Conservation (phyloP, 495 filamentous ascomycete species). For the Diplogelasinospora grovesii region DNA sequence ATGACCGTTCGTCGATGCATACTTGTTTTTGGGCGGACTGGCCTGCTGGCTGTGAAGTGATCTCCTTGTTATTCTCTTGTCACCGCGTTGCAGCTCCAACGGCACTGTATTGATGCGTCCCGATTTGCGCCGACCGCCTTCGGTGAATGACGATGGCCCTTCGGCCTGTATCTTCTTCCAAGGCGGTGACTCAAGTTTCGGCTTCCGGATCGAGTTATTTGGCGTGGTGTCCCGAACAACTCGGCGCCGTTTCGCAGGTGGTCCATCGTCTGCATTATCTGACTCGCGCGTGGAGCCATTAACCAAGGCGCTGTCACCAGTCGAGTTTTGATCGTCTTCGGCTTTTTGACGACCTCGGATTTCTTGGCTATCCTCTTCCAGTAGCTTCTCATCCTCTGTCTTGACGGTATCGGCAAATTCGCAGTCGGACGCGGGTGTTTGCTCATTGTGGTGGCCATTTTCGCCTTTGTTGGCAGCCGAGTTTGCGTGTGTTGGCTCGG, state of each 20-base stretch:
- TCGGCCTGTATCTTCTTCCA: conserved; percentile 88
- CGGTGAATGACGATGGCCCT: conserved; percentile 71
- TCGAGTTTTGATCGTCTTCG: too few species aligned
- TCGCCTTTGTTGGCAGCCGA: conserved; percentile 21
- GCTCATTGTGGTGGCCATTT: conserved; percentile 11
- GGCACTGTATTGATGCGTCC: conserved; percentile 72
- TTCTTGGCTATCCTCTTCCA: too few species aligned
- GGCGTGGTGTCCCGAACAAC: conserved; percentile 48
- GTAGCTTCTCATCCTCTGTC: too few species aligned
- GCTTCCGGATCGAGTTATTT: conserved; percentile 23
- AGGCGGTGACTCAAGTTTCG: conserved; percentile 68
- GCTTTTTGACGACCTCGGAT: too few species aligned
- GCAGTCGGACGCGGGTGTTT: neutral
- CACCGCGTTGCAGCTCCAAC: conserved; percentile 58
- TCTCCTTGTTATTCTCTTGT: conserved; percentile 51
- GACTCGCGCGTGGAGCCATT: too few species aligned
- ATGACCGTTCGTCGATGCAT: conserved; percentile 13
- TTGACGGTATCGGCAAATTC: conserved; percentile 4
- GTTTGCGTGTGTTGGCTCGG: conserved; percentile 35
- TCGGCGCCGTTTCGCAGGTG: conserved; percentile 69
- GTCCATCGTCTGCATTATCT: conserved; percentile 45
- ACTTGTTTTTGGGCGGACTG: conserved; percentile 16
- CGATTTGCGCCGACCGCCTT: conserved; percentile 77
- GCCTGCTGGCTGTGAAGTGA: conserved; percentile 27
- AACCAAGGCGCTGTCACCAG: too few species aligned